Percentiles rank a stretch among this genome's conserved stretches.
These are phyloP conservation scores for Geranium brycei DNA, from an alignment of 345 rosid genomes.

Conservation along the genomic window DNA sequence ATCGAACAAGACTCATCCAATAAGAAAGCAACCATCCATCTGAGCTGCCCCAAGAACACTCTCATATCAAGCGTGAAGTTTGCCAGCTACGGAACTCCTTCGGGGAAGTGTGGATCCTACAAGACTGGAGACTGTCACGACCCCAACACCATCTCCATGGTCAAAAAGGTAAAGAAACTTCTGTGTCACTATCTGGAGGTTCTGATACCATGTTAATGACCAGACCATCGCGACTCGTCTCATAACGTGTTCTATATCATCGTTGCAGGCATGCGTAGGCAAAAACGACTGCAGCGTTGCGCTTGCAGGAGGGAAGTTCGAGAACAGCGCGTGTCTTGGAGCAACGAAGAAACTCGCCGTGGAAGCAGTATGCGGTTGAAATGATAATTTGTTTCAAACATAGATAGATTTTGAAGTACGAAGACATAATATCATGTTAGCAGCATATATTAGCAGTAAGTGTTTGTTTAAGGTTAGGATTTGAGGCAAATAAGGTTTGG, in stretches of 20 bases:
- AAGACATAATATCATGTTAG: too few relatives aligned
- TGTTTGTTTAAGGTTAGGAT: too few relatives aligned
- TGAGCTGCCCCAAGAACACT: slow-evolving; percentile 29
- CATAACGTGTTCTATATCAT: neutral
- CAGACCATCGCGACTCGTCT: neutral
- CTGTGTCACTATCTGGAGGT: neutral
- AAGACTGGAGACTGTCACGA: slow-evolving; percentile 43
- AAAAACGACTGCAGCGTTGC: slow-evolving; percentile 32
- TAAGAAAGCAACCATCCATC: slow-evolving; percentile 17
- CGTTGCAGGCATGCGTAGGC: slow-evolving; percentile 34
- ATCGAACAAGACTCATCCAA: slow-evolving; percentile 8
- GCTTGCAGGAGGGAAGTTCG: slow-evolving; percentile 27
- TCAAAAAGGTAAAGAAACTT: slow-evolving; percentile 29
- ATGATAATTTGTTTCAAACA: neutral
- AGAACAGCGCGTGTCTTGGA: slow-evolving; percentile 20
- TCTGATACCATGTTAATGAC: neutral
- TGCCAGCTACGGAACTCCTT: slow-evolving; percentile 55
- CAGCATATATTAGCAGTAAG: neutral
- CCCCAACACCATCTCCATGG: slow-evolving; percentile 25
- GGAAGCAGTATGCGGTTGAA: slow-evolving; percentile 42
- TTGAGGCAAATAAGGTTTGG: too few relatives aligned
- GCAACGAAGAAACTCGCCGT: slow-evolving; percentile 25
- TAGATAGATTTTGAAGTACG: neutral
- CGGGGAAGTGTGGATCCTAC: slow-evolving; percentile 43
- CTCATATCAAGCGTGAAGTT: slow-evolving; percentile 30